Conservation (phyloP, 2,329 filamentous ascomycete genomes). For the Verticillium albo-atrum region DNA sequence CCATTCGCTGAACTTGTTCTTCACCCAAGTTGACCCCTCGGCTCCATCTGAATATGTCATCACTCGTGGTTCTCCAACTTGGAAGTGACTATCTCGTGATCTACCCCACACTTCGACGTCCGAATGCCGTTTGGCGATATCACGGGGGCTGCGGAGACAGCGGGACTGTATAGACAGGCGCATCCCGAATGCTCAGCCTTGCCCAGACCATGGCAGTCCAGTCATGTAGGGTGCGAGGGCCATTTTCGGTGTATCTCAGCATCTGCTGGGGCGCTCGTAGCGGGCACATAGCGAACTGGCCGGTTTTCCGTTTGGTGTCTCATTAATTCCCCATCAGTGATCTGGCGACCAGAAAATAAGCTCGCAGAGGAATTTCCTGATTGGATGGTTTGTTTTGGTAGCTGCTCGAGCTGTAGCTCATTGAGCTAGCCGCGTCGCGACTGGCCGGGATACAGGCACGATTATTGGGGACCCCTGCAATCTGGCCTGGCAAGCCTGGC, state of each 20-base stretch:
- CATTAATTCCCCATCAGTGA: background rate
- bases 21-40: too few species aligned
- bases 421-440: background rate
- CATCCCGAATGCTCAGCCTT: background rate
- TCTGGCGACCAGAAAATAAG: background rate
- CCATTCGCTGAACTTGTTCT: too few species aligned
- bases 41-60: background rate
- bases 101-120: background rate
- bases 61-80: too few species aligned
- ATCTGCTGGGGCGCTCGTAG: background rate
- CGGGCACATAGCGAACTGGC: background rate
- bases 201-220: background rate
- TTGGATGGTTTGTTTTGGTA: background rate
- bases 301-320: background rate
- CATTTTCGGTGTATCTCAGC: background rate
- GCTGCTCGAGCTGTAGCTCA: background rate
- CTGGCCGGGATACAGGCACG: background rate
- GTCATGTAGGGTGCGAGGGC: background rate
- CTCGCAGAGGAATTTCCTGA: background rate
- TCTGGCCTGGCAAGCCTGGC: background rate
- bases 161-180: background rate
- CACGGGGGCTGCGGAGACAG: background rate
- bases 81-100: background rate
- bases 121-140: background rate
- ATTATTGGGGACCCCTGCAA: background rate